Conservation (phyloP, 331 rosid genomes). For the Pyrus hybrid region DNA sequence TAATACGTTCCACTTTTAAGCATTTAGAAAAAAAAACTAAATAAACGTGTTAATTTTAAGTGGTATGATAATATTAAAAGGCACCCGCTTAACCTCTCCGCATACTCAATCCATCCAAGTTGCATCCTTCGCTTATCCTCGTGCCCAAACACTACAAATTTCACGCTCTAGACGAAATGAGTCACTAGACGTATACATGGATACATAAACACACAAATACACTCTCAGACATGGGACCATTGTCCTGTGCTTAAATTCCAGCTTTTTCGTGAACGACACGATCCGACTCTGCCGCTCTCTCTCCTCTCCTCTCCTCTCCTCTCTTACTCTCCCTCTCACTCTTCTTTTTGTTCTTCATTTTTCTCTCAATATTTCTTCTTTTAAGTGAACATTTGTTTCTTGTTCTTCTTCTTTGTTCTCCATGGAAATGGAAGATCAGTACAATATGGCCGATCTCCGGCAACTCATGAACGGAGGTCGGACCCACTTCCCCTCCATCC, state of each 20-base stretch:
- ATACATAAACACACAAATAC: constrained; percentile 6
- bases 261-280: constrained; percentile 87
- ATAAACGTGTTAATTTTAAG: no score
- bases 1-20: no score
- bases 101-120: background rate
- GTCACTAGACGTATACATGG: background rate
- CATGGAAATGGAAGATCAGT: constrained; percentile 86
- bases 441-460: constrained; percentile 54
- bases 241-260: constrained; percentile 41
- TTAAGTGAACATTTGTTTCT: background rate
- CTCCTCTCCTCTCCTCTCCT: constrained; percentile 12
- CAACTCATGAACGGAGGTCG: constrained; percentile 51
- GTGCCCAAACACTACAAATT: constrained; percentile 1
- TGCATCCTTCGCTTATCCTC: background rate
- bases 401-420: background rate
- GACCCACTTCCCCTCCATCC: constrained; percentile 36
- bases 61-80: background rate
- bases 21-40: no score
- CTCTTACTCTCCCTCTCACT: background rate
- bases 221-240: constrained; percentile 66
- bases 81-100: no score
- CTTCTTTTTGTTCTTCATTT: constrained; percentile 2
- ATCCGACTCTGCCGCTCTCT: constrained; percentile 87
- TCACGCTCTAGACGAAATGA: constrained; percentile 2
- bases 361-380: background rate